A percentile compares a stretch with the other conserved stretches of the same genome.
phyloP scores from a whole-genome alignment of 257 asterid genomes.

The Solanum infundibuliforme region DNA sequence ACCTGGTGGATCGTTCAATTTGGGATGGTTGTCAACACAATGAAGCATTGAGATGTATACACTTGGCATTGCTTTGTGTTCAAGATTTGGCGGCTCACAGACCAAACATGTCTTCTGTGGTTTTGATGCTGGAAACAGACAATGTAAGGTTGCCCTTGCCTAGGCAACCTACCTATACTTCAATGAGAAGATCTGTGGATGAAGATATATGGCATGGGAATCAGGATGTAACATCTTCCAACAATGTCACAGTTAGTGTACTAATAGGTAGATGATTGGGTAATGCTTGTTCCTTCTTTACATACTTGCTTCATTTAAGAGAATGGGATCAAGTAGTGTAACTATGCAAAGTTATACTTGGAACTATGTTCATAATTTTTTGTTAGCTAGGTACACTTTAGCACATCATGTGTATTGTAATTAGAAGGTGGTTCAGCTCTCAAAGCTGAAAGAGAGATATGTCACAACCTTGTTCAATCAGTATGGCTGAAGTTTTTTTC shows the following conservation, averaged over 20 bases:
- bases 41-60: constrained; percentile 57
- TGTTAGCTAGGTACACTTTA: not conserved
- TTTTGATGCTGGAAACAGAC: constrained; percentile 65
- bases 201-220: constrained; percentile 31
- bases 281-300: not conserved
- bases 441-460: not conserved
- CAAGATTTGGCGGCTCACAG: constrained; percentile 55
- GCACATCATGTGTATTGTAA: not conserved
- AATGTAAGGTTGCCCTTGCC: constrained; percentile 41
- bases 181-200: constrained; percentile 37
- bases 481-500: not conserved
- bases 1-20: constrained; percentile 43
- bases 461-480: not conserved
- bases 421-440: not conserved
- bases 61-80: constrained; percentile 64
- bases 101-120: constrained; percentile 62
- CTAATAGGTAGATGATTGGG: constrained; percentile 51
- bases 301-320: not conserved
- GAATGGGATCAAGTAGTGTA: not conserved
- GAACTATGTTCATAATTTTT: not conserved
- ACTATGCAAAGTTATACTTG: not conserved
- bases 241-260: constrained; percentile 52
- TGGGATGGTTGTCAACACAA: constrained; percentile 15
- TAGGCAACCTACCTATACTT: constrained; percentile 52
- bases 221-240: constrained; percentile 39